phyloP scores from a whole-genome alignment of 2,329 filamentous ascomycete species.

The Aspergillus transmontanensis region DNA sequence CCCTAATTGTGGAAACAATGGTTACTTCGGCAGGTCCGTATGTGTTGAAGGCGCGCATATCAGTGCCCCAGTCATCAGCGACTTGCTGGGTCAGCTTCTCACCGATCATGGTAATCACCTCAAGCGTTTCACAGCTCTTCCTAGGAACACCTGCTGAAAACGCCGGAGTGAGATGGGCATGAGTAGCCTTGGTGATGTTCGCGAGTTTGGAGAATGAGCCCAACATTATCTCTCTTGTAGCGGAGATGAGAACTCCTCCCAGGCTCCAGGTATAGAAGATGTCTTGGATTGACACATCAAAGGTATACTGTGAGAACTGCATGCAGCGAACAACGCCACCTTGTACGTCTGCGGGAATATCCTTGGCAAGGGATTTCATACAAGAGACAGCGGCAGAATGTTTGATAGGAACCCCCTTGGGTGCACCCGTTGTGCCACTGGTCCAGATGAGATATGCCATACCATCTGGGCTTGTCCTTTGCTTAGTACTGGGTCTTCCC shows the following conservation, averaged over 20 bases:
- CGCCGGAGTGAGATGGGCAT: constrained; percentile 35
- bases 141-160: constrained; percentile 34
- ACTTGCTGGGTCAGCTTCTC: constrained; percentile 36
- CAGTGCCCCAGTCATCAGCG: constrained; percentile 40
- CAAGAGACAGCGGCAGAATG: constrained; percentile 40
- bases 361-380: constrained; percentile 37
- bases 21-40: constrained; percentile 45
- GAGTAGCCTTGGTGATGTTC: constrained; percentile 30
- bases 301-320: constrained; percentile 43
- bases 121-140: constrained; percentile 30
- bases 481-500: background rate
- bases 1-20: constrained; percentile 34
- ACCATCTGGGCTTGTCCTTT: constrained; percentile 15
- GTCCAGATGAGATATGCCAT: constrained; percentile 46
- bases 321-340: constrained; percentile 34
- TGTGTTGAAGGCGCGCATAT: constrained; percentile 40
- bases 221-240: constrained; percentile 32
- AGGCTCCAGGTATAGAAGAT: constrained; percentile 35
- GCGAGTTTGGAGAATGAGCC: constrained; percentile 29
- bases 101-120: constrained; percentile 39
- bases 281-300: constrained; percentile 45
- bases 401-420: constrained; percentile 43
- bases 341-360: constrained; percentile 32
- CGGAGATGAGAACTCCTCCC: constrained; percentile 31
- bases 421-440: constrained; percentile 39